Conservation (phyloP, 179 eudicot species). For the Silene vulgaris region DNA sequence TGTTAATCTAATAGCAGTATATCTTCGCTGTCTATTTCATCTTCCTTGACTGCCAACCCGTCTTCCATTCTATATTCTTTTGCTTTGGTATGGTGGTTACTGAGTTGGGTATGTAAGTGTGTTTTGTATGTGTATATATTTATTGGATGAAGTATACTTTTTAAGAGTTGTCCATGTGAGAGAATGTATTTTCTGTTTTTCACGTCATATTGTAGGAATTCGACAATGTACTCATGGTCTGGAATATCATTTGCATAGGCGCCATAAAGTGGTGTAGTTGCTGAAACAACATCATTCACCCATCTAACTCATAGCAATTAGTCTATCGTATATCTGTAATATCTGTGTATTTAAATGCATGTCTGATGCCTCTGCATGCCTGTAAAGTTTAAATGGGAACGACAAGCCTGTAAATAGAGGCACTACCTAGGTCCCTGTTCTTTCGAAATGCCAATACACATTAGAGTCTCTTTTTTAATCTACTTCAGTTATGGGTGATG, state of each 20-base stretch:
- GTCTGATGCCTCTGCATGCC: neutral
- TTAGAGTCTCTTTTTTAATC: neutral
- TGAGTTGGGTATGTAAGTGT: neutral
- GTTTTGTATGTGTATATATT: conserved; percentile 2
- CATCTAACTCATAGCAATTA: neutral
- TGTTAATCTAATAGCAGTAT: neutral
- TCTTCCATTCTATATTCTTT: neutral
- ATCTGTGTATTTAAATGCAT: neutral
- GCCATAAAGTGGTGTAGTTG: neutral
- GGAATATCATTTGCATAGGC: neutral
- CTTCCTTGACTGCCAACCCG: neutral
- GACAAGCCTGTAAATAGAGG: neutral
- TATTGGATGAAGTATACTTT: neutral
- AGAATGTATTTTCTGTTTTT: neutral
- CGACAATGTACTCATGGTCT: neutral
- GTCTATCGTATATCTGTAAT: too few species aligned
- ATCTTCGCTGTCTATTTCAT: neutral
- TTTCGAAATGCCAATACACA: neutral
- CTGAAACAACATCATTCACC: neutral
- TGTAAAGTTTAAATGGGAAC: neutral
- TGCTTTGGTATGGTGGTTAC: neutral
- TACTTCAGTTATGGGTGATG: neutral
- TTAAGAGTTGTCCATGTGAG: neutral
- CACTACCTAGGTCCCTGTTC: neutral
- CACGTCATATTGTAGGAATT: neutral